Conservation (phyloP, 2,329 filamentous ascomycete genomes). For the Pestalotiopsis sp. region DNA sequence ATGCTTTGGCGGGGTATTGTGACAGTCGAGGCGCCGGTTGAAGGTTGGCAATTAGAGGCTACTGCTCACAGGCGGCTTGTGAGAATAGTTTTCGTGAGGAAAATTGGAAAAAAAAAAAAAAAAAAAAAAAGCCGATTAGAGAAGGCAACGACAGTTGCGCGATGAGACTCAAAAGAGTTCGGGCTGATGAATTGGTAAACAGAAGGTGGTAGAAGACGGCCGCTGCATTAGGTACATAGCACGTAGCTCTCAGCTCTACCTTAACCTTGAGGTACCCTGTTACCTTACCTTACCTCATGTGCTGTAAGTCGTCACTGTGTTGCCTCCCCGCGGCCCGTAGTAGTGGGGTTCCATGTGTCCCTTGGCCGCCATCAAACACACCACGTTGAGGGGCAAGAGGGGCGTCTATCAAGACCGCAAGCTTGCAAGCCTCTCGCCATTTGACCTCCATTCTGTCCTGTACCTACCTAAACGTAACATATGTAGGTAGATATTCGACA, state of each 20-base stretch:
- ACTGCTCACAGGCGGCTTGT: too few species aligned
- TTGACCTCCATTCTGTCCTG: too few species aligned
- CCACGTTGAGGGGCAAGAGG: too few species aligned
- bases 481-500: too few species aligned
- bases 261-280: neutral
- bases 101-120: neutral
- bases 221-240: neutral
- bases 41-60: neutral
- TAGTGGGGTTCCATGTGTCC: too few species aligned
- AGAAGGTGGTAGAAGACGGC: neutral
- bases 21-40: neutral
- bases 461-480: too few species aligned
- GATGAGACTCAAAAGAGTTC: neutral
- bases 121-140: neutral
- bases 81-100: neutral
- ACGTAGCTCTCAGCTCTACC: neutral
- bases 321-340: too few species aligned
- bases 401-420: too few species aligned
- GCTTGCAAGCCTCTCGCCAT: too few species aligned
- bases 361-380: too few species aligned
- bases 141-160: neutral
- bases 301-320: too few species aligned
- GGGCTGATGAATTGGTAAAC: neutral
- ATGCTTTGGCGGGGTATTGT: conserved; percentile 7
- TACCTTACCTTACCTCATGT: neutral